phyloP scores from a whole-genome alignment of 2,329 filamentous ascomycete species.

The Pleoardoris graminearum region DNA sequence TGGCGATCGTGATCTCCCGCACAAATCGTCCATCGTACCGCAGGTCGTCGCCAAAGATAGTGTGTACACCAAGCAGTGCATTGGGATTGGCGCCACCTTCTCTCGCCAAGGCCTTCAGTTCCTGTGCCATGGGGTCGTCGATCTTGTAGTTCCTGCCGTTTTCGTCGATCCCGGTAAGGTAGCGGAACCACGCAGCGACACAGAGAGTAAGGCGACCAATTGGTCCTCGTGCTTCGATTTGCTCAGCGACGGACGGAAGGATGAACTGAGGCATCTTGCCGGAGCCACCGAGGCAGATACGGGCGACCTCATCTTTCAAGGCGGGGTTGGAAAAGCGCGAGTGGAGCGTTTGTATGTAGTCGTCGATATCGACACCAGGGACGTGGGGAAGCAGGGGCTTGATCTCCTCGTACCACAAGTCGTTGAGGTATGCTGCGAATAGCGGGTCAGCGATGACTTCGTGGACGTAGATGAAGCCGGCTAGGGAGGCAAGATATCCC shows the following conservation, averaged over 20 bases:
- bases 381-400: conserved; percentile 33
- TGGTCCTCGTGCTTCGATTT: conserved; percentile 28
- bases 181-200: conserved; percentile 35
- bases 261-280: conserved; percentile 38
- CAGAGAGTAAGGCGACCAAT: conserved; percentile 30
- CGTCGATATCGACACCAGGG: conserved; percentile 31
- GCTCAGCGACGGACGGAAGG: conserved; percentile 35
- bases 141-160: conserved; percentile 27
- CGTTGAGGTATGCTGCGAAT: conserved; percentile 30
- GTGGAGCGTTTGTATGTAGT: conserved; percentile 32
- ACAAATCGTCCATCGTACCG: conserved; percentile 32
- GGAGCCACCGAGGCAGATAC: conserved; percentile 35
- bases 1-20: conserved; percentile 26
- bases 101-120: conserved; percentile 28
- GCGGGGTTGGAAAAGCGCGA: conserved; percentile 34
- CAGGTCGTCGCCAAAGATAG: conserved; percentile 33
- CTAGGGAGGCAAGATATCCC: conserved; percentile 31
- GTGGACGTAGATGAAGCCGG: conserved; percentile 33
- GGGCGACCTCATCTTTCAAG: conserved; percentile 34
- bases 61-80: conserved; percentile 22
- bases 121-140: conserved; percentile 30
- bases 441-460: conserved; percentile 30
- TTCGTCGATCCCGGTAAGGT: conserved; percentile 30
- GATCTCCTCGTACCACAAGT: conserved; percentile 37
- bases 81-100: conserved; percentile 20